A percentile compares a stretch with the other conserved stretches of the same genome.
Evolutionary conservation across 768 basidiomycete genomes (phyloP).

Genomic region (Kwoniella sp.): DNA sequence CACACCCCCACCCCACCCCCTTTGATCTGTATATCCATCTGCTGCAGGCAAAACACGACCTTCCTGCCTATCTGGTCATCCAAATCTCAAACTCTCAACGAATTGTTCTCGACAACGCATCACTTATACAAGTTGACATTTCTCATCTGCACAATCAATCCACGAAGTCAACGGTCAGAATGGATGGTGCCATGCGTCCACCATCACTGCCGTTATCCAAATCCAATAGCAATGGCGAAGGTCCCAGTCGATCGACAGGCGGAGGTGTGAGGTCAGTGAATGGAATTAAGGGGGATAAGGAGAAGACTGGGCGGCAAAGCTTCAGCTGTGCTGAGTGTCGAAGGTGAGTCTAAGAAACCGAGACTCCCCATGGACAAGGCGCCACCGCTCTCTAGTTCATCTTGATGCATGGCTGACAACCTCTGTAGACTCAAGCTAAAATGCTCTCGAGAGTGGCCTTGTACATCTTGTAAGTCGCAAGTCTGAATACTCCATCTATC

Average conservation of each 20-base stretch:
- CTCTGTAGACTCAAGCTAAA: constrained; percentile 48
- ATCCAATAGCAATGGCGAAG: background rate
- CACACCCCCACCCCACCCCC: background rate
- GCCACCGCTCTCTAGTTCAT: constrained; percentile 3
- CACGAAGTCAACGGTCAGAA: too few species aligned
- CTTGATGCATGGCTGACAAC: background rate
- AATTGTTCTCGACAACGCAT: background rate
- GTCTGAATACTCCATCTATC: background rate
- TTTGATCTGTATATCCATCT: background rate
- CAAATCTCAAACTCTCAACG: background rate
- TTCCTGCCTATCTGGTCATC: background rate
- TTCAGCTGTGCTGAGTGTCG: constrained; percentile 54
- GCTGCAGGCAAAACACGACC: background rate
- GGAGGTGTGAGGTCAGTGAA: constrained; percentile 10
- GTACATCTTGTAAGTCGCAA: constrained; percentile 44
- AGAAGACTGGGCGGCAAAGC: constrained; percentile 35
- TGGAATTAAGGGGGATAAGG: constrained; percentile 18
- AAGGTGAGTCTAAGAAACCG: too few species aligned
- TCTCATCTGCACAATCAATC: too few species aligned
- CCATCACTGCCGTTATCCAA: constrained; percentile 14
- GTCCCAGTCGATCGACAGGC: background rate
- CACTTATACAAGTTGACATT: too few species aligned
- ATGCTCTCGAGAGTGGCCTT: constrained; percentile 54
- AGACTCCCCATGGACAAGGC: too few species aligned
- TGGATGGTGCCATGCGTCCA: constrained; percentile 8